phyloP scores from a whole-genome alignment of 2,329 filamentous ascomycete species.

The Colletotrichum kahawae region DNA sequence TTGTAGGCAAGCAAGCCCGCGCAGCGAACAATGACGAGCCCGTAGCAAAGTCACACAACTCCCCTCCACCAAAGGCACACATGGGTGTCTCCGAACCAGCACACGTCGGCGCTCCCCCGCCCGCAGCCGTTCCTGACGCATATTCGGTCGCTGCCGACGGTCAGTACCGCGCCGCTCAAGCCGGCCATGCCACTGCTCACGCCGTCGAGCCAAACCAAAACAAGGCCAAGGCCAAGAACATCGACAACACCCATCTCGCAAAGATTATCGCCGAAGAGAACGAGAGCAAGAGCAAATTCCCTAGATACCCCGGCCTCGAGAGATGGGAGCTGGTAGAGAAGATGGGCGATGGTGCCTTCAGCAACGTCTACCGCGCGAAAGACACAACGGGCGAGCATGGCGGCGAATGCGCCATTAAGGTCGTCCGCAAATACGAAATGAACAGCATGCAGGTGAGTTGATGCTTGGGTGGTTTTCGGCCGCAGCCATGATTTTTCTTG shows the following conservation, averaged over 20 bases:
- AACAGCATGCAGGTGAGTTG: slow-evolving; percentile 94
- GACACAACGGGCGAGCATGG: slow-evolving; percentile 71
- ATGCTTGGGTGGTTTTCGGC: slow-evolving; percentile 18
- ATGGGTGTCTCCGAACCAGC: slow-evolving; percentile 62
- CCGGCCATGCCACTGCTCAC: slow-evolving; percentile 68
- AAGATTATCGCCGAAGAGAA: slow-evolving; percentile 92
- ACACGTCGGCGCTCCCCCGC: slow-evolving; percentile 43
- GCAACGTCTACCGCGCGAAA: slow-evolving; percentile 92
- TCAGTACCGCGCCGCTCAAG: slow-evolving; percentile 72
- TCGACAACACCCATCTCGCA: slow-evolving; percentile 75
- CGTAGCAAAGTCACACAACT: slow-evolving; percentile 57
- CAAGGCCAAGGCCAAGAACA: slow-evolving; percentile 34
- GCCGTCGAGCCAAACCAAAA: slow-evolving; percentile 67
- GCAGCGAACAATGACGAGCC: slow-evolving; percentile 60
- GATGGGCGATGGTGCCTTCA: slow-evolving; percentile 99
- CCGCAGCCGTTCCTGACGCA: slow-evolving; percentile 54
- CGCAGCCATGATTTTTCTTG: slow-evolving; percentile 25
- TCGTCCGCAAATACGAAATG: slow-evolving; percentile 99
- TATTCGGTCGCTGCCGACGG: slow-evolving; percentile 66
- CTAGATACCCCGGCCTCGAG: slow-evolving; percentile 80
- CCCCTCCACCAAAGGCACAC: slow-evolving; percentile 50
- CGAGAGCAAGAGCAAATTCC: slow-evolving; percentile 83
- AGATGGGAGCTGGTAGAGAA: slow-evolving; percentile 89
- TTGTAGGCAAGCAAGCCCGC: slow-evolving; percentile 84
- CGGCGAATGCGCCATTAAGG: slow-evolving; percentile 93